Evolutionary conservation across 495 filamentous ascomycete species (phyloP).

Genomic region (Aspergillus nanangensis): DNA sequence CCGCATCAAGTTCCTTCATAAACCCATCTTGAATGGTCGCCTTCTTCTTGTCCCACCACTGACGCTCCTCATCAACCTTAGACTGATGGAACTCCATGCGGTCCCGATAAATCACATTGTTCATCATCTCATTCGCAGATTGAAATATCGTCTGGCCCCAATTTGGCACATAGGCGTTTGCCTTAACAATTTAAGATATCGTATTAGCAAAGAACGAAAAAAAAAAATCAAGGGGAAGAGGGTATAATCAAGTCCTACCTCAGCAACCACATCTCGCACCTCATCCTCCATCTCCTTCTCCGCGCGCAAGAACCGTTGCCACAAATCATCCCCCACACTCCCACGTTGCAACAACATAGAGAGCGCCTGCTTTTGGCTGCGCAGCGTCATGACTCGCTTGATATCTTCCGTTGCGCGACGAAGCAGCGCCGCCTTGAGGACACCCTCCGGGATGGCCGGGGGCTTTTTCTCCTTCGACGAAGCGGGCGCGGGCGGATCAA

Average conservation of each 20-base stretch:
- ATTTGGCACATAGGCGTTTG: constrained; percentile 77
- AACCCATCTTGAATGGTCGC: constrained; percentile 68
- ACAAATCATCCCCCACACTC: constrained; percentile 92
- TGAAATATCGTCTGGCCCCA: constrained; percentile 98
- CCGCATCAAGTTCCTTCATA: constrained; percentile 75
- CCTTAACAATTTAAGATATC: constrained; percentile 37
- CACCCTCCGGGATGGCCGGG: constrained; percentile 73
- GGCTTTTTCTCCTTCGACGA: constrained; percentile 59
- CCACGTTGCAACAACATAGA: constrained; percentile 79
- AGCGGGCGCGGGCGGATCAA: constrained; percentile 56
- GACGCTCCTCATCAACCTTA: constrained; percentile 65
- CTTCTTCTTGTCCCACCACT: constrained; percentile 88
- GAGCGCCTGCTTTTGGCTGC: constrained; percentile 79
- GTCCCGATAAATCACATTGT: constrained; percentile 58
- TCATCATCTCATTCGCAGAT: constrained; percentile 79
- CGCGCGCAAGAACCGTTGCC: constrained; percentile 84
- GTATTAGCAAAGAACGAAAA: background rate
- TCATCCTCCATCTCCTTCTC: constrained; percentile 99
- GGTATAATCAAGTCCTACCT: constrained; percentile 62
- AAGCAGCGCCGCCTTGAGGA: constrained; percentile 86
- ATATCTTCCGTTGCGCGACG: constrained; percentile 90
- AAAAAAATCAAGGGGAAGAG: background rate
- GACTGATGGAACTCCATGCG: constrained; percentile 60
- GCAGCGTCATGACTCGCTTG: constrained; percentile 77
- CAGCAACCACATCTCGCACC: constrained; percentile 84